Evolutionary conservation across 2,329 filamentous ascomycete genomes (phyloP).

Genomic region (Ceratocystis destructans): DNA sequence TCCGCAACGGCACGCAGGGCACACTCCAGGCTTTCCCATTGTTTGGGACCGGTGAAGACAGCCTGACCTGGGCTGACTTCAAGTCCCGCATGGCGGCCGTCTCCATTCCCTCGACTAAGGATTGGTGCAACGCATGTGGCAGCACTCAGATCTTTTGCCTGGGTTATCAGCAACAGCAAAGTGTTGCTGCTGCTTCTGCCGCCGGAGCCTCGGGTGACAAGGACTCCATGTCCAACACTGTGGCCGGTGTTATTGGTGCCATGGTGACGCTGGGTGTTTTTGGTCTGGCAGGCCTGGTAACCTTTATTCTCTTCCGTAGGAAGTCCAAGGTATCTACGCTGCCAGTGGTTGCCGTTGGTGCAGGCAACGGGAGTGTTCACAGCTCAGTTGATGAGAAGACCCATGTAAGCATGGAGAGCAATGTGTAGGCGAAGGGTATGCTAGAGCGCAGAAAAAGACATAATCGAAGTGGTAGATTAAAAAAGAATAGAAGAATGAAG

Average conservation of each 20-base stretch:
- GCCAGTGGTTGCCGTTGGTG: background rate
- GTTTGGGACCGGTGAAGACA: constrained; percentile 24
- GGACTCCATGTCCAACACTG: constrained; percentile 25
- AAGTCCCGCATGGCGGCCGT: constrained; percentile 24
- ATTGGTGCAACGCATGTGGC: constrained; percentile 26
- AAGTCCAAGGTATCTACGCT: constrained; percentile 17
- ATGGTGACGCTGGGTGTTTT: constrained; percentile 25
- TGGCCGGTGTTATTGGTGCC: constrained; percentile 27
- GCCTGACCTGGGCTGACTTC: constrained; percentile 25
- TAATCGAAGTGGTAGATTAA: background rate
- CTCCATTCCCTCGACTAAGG: constrained; percentile 24
- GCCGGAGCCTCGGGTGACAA: constrained; percentile 9
- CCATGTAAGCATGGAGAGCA: constrained; percentile 9
- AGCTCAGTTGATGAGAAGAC: constrained; percentile 14
- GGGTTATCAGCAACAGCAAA: constrained; percentile 23
- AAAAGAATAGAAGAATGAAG: background rate
- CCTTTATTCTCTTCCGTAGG: constrained; percentile 22
- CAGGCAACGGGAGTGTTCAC: background rate
- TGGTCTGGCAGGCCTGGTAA: constrained; percentile 13
- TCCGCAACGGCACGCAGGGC: constrained; percentile 27
- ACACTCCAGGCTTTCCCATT: constrained; percentile 25
- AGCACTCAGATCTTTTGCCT: constrained; percentile 25
- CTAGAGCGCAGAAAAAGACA: background rate
- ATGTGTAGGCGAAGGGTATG: constrained; percentile 4
- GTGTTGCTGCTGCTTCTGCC: constrained; percentile 13